Percentiles rank a stretch among this genome's conserved stretches.
phyloP scores from a whole-genome alignment of 805 yeast genomes.

The Candida bentonensis region DNA sequence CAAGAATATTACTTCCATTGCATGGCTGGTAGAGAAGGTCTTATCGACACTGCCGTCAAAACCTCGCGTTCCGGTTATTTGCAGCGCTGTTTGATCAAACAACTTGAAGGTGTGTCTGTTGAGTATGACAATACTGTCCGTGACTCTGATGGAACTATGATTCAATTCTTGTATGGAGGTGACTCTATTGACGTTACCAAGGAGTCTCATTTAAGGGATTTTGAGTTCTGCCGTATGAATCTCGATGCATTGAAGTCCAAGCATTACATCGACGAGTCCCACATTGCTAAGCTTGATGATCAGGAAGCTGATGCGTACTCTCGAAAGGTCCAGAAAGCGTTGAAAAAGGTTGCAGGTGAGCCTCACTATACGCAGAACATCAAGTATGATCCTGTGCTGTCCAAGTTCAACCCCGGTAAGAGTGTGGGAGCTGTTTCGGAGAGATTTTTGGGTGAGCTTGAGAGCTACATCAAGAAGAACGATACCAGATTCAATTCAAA shows the following conservation, averaged over 20 bases:
- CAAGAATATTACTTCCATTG: slow-evolving; percentile 99
- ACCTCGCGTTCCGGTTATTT: slow-evolving; percentile 96
- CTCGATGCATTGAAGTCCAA: slow-evolving; percentile 74
- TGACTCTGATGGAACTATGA: slow-evolving; percentile 85
- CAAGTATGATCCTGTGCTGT: slow-evolving; percentile 79
- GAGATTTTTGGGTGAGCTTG: slow-evolving; percentile 69
- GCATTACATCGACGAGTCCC: slow-evolving; percentile 67
- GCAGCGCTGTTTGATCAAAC: slow-evolving; percentile 96
- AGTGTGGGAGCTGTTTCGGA: slow-evolving; percentile 91
- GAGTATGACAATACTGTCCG: slow-evolving; percentile 91
- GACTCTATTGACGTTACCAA: slow-evolving; percentile 90
- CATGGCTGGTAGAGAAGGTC: slow-evolving; percentile 99
- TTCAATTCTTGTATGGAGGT: slow-evolving; percentile 96
- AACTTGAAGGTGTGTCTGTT: slow-evolving; percentile 91
- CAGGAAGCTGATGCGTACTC: slow-evolving; percentile 66
- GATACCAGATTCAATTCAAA: slow-evolving; percentile 36
- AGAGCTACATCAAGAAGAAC: slow-evolving; percentile 46
- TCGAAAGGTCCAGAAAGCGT: slow-evolving; percentile 65
- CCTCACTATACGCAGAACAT: slow-evolving; percentile 49
- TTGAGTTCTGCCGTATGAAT: slow-evolving; percentile 84
- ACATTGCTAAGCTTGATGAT: slow-evolving; percentile 61
- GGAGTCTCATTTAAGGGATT: slow-evolving; percentile 87
- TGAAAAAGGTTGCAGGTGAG: slow-evolving; percentile 38
- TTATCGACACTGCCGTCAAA: slow-evolving; percentile 98
- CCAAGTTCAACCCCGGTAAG: slow-evolving; percentile 76